These are phyloP conservation scores for Botrytis fabae DNA, from an alignment of 2,329 filamentous ascomycete species.

Conservation along the genomic window DNA sequence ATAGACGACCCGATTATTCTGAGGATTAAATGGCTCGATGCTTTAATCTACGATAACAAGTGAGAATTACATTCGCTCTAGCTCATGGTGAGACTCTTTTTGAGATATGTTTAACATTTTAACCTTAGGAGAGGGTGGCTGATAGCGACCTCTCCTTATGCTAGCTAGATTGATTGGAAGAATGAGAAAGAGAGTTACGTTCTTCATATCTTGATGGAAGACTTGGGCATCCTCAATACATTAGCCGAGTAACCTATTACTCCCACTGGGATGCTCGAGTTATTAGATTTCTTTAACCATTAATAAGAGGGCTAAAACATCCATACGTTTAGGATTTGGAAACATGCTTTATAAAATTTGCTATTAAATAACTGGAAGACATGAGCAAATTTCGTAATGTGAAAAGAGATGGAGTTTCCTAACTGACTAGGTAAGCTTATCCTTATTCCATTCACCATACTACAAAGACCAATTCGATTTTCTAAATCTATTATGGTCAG, in stretches of 20 bases:
- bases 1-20: neutral
- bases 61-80: neutral
- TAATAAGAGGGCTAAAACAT: neutral
- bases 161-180: neutral
- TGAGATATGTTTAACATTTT: neutral
- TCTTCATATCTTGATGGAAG: neutral
- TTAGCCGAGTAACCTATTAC: neutral
- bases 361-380: neutral
- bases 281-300: neutral
- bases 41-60: neutral
- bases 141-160: neutral
- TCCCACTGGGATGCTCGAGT: neutral
- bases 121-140: neutral
- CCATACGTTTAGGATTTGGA: neutral
- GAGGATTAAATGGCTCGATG: neutral
- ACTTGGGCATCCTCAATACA: neutral
- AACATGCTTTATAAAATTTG: neutral
- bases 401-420: neutral
- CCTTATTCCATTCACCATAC: neutral
- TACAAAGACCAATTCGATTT: too few species aligned
- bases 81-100: neutral
- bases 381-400: neutral
- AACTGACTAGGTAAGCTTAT: neutral
- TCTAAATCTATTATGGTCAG: neutral
- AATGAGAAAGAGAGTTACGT: neutral